phyloP scores from a whole-genome alignment of 2,329 filamentous ascomycete species.

The Sporothrix luriei region DNA sequence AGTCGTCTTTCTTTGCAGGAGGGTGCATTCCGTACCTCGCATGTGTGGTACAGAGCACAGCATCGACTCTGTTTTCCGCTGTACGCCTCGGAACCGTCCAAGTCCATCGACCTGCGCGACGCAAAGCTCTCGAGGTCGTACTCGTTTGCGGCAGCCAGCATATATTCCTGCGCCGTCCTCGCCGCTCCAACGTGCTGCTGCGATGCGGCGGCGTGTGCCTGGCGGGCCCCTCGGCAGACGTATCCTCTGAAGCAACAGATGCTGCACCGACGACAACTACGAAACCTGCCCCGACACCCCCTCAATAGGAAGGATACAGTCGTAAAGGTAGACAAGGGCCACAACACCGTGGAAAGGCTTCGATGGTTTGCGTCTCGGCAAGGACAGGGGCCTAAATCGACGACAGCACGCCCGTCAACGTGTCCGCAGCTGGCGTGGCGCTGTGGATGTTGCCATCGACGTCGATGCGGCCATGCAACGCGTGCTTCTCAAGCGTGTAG shows the following conservation, averaged over 20 bases:
- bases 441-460: too few relatives aligned
- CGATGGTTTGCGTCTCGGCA: not conserved
- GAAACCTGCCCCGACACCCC: not conserved
- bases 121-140: constrained; percentile 9
- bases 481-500: too few relatives aligned
- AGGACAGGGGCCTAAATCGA: not conserved
- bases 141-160: constrained; percentile 5
- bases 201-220: not conserved
- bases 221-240: not conserved
- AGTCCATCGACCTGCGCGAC: not conserved
- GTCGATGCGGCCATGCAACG: too few relatives aligned
- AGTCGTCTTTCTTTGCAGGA: not conserved
- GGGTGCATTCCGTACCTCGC: too few relatives aligned
- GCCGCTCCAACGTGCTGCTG: not conserved
- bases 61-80: not conserved
- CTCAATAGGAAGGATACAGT: not conserved
- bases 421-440: too few relatives aligned
- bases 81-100: constrained; percentile 8
- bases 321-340: not conserved
- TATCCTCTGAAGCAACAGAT: not conserved
- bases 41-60: not conserved
- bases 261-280: not conserved
- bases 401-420: not conserved
- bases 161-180: not conserved
- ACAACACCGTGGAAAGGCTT: not conserved